Evolutionary conservation across 1,284 basidiomycete species (phyloP), one percentile per base, ranked within the genome.

Genomic region (Boletus sp.): DNA sequence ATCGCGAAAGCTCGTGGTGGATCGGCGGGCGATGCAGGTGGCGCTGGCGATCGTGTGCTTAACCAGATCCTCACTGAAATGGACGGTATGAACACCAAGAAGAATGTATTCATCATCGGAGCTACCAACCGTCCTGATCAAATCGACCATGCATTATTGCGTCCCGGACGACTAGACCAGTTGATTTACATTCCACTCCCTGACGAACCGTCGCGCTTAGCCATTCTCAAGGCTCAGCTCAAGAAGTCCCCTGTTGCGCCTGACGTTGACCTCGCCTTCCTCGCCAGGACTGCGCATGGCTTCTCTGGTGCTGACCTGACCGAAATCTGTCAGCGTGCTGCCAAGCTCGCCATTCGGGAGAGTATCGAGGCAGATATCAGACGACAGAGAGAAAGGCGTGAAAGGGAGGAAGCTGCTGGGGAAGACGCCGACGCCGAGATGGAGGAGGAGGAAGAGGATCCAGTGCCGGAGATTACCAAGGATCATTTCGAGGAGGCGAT

Each of bases 291-390:
- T 70, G 97, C 95, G 9, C 92, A 97, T 63, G 95, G 96, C 14
- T 99, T 91, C 84, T 98, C 95, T 63, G 96, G 96, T 84, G 96
- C 96, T 50, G 96, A 99, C 81, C 74, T 99, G 57, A 96, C 95
- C 12, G 96, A 99, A 71, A 96, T 99, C 63, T 99, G 95, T 67
- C 94, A 99, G 72, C 85, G 96, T 53, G 90, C 95, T 9, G 95
- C 94, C 53, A 99, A 99, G 76, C 77, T 98, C 41, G 93, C 93
- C 2, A 96, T 99, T 65, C 83, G 96, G 36, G 91, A 90, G 67
- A 90, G 85, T 55, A 99, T 99, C 62, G 94, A 98, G 65, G 73
- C 89, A 6, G 96, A 99, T 69, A 90, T 99, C 64, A 78, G 86
- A 57, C 74, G 68, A 52, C 80, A 85, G 42, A 77, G 90, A 44